Conservation (phyloP, 1,139 yeast species). For the Barnettozyma hawaiiensis region DNA sequence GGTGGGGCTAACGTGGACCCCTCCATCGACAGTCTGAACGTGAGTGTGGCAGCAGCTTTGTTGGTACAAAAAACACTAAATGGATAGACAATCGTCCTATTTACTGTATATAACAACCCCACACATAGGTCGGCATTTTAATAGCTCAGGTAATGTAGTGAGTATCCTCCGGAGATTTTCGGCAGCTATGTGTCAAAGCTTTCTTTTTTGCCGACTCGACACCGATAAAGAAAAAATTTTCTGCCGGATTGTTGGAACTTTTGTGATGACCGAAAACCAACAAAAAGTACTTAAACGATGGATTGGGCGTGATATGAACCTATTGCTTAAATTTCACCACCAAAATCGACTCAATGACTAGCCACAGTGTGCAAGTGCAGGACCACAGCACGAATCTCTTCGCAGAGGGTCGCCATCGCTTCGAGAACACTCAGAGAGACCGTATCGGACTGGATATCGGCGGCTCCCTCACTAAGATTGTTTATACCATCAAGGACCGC, state of each 20-base stretch:
- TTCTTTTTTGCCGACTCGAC: neutral
- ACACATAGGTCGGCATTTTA: no score
- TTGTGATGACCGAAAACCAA: constrained; percentile 1
- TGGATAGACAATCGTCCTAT: neutral
- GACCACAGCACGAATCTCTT: neutral
- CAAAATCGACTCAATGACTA: neutral
- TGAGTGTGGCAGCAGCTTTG: constrained; percentile 82
- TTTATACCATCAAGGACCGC: constrained; percentile 63
- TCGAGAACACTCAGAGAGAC: constrained; percentile 30
- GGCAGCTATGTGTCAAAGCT: neutral
- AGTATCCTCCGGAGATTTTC: neutral
- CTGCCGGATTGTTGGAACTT: constrained; percentile 4
- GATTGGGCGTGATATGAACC: no score
- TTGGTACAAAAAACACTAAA: constrained; percentile 38
- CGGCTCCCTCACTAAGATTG: constrained; percentile 87
- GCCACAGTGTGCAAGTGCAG: constrained; percentile 2
- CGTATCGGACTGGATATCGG: constrained; percentile 53
- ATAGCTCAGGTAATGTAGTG: no score
- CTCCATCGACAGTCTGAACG: constrained; percentile 76
- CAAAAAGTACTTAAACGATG: constrained; percentile 2
- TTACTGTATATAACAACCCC: neutral
- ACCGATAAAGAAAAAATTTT: neutral
- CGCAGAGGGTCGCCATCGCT: constrained; percentile 2
- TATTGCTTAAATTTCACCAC: neutral
- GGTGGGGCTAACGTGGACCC: constrained; percentile 30